A percentile compares a stretch with the other conserved stretches of the same genome.
phyloP scores from a whole-genome alignment of 164 flowering plant genomes.

The Stephania japonica region DNA sequence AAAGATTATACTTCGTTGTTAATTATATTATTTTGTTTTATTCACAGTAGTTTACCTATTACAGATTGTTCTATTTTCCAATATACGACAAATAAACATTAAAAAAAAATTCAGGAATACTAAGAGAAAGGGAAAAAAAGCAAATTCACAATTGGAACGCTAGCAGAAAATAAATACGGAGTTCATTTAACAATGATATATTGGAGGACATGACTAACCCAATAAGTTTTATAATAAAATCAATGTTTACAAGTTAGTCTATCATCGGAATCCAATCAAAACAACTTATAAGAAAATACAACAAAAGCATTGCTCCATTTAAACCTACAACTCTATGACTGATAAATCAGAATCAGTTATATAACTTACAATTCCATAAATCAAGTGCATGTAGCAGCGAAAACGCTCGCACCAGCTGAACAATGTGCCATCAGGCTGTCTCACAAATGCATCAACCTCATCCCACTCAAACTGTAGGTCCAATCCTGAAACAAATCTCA shows the following conservation, averaged over 20 bases:
- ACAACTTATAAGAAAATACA: no score
- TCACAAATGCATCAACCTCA: constrained; percentile 70
- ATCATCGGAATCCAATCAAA: neutral
- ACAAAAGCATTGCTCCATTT: no score
- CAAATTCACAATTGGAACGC: no score
- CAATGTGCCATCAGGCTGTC: constrained; percentile 84
- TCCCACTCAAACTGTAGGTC: constrained; percentile 88
- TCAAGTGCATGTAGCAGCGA: constrained; percentile 61
- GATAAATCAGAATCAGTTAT: neutral
- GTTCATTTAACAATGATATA: neutral
- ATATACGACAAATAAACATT: no score
- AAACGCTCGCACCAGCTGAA: constrained; percentile 96
- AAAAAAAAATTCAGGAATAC: no score
- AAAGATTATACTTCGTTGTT: no score
- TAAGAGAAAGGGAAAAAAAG: no score
- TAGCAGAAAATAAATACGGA: no score
- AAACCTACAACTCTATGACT: no score
- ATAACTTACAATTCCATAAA: constrained; percentile 81
- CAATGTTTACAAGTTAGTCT: neutral
- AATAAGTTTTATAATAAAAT: neutral
- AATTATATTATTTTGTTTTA: no score
- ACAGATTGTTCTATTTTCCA: no score
- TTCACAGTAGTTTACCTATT: no score
- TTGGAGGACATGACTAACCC: neutral
- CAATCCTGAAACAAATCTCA: constrained; percentile 51